Evolutionary conservation across 1,284 basidiomycete genomes (phyloP), one percentile per base, ranked within the genome.

Genomic region (Ustilago crameri): DNA sequence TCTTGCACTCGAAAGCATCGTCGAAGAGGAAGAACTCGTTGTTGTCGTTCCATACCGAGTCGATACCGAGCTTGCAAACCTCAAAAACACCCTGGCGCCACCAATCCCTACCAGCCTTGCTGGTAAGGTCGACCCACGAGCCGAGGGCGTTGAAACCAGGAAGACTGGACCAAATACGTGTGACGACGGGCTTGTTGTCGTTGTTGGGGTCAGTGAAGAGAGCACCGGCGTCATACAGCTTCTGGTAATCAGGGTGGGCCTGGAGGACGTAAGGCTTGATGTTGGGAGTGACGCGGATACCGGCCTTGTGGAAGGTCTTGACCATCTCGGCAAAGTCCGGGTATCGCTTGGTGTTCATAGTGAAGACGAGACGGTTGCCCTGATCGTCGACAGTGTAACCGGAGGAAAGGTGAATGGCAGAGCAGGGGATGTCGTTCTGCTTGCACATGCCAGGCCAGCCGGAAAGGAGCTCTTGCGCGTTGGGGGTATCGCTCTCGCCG

Each of bases 21-120:
- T 85, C 84, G 48, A 84, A 84, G 9, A 85, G 79, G 34, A 81
- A 81, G 56, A 79, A 85, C 66, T 85, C 85, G 80, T 85, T 84
- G 81, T 85, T 85, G 70, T 85, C 85, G 70, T 85, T 84, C 84
- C 84, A 85, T 74, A 84, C 83, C 34, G 82, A 82, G 60, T 85
- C 85, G 15, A 83, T 79, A 8, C 85, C 85, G 8, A 82, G 66
- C 38, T 82, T 80, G 40, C 85, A 82, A 10, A 86, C 68, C 12
- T 68, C 69, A 41, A 78, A 63, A 9, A 85, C 84, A 20, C 85
- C 85, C 17, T 81, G 75, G 8, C 77, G 75, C 85, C 85, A 85
- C 85, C 85, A 86, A n/a, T 80, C 58, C 9, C 84, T 56, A 0
- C 84, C 84, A 0, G 68, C 83, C 42, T 78, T 57, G 50, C 75